Evolutionary conservation across 805 yeast genomes (phyloP).

Genomic region (Cyberlindnera mississippiensis): DNA sequence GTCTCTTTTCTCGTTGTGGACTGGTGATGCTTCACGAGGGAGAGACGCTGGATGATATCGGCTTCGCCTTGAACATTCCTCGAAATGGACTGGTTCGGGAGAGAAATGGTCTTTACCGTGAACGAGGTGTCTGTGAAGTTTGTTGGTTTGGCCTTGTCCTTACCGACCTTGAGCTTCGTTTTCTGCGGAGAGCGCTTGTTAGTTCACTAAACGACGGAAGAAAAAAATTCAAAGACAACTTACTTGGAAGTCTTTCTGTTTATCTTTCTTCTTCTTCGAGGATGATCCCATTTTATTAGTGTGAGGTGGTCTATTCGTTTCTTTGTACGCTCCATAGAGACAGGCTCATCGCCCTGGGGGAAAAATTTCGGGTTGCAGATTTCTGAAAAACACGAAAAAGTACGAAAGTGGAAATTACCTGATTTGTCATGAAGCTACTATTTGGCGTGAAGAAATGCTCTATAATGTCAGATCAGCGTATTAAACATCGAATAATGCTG

Average conservation of each 20-base stretch:
- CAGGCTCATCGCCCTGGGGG: slow-evolving; percentile 4
- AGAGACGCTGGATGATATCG: slow-evolving; percentile 57
- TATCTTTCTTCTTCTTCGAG: slow-evolving; percentile 37
- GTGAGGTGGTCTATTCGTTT: not conserved
- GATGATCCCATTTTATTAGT: slow-evolving; percentile 29
- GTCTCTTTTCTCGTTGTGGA: slow-evolving; percentile 69
- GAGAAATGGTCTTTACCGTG: slow-evolving; percentile 51
- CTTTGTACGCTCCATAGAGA: not conserved
- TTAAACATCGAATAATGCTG: too few species aligned
- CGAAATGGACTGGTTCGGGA: slow-evolving; percentile 36
- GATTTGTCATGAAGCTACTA: too few species aligned
- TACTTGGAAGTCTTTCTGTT: slow-evolving; percentile 26
- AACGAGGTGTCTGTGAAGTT: slow-evolving; percentile 87
- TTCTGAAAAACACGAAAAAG: too few species aligned
- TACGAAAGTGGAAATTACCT: too few species aligned
- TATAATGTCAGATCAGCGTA: too few species aligned
- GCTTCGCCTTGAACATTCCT: slow-evolving; percentile 31
- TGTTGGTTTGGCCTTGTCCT: slow-evolving; percentile 62
- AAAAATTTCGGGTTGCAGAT: too few species aligned
- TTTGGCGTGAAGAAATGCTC: too few species aligned
- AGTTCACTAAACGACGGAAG: not conserved
- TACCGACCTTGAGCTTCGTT: slow-evolving; percentile 84
- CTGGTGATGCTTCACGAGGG: slow-evolving; percentile 73
- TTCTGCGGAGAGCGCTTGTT: slow-evolving; percentile 34
- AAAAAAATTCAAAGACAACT: not conserved